Evolutionary conservation across 257 asterid genomes (phyloP).

Genomic region (Rauvolfia tetraphylla): DNA sequence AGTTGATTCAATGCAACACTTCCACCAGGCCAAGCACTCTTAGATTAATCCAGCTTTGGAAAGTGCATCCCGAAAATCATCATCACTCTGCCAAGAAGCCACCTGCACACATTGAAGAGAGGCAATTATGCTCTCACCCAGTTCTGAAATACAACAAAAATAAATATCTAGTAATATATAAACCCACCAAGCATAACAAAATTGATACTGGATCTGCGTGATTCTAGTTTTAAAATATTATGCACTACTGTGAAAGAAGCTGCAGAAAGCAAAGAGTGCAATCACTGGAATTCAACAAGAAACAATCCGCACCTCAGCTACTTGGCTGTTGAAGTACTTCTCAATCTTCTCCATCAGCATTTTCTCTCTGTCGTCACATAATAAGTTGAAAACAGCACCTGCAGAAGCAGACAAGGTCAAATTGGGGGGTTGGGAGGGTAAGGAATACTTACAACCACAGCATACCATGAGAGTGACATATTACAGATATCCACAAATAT

Average conservation of each 20-base stretch:
- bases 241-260: neutral
- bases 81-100: slow-evolving; percentile 41
- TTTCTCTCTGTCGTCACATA: slow-evolving; percentile 31
- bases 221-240: too few species aligned
- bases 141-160: neutral
- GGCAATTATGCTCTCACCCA: neutral
- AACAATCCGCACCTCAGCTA: slow-evolving; percentile 40
- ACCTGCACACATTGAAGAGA: slow-evolving; percentile 36
- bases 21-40: neutral
- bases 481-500: neutral
- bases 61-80: slow-evolving; percentile 55
- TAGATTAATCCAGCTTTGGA: slow-evolving; percentile 56
- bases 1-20: neutral
- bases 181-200: neutral
- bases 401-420: slow-evolving; percentile 14
- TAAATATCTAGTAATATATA: neutral
- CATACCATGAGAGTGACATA: neutral
- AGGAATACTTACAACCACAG: neutral
- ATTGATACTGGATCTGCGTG: neutral
- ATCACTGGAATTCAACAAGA: neutral
- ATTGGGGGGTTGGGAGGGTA: neutral
- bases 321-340: slow-evolving; percentile 42
- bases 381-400: slow-evolving; percentile 60
- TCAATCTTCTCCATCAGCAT: slow-evolving; percentile 51
- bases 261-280: neutral